Percentiles rank a stretch among this genome's conserved stretches.
phyloP scores from a whole-genome alignment of 1,139 yeast species.

The Blastobotrys illinoisensis region DNA sequence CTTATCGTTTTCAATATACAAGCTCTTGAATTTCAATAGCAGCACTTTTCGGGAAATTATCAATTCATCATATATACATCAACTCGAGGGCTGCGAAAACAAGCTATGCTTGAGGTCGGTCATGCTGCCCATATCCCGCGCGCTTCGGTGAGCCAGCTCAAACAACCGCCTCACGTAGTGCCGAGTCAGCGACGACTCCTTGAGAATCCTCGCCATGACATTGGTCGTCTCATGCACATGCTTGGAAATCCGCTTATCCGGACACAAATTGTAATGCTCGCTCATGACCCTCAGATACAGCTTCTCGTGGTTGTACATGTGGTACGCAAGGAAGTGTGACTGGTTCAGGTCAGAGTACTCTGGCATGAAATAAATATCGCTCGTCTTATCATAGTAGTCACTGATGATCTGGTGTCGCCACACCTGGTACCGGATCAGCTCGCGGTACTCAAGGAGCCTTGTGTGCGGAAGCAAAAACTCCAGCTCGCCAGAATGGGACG shows the following conservation, averaged over 20 bases:
- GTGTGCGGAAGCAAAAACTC: neutral
- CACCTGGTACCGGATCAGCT: constrained; percentile 5
- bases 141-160: neutral
- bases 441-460: neutral
- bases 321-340: neutral
- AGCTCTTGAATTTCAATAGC: too few relatives aligned
- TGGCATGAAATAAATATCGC: neutral
- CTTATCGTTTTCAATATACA: too few relatives aligned
- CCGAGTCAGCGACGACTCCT: neutral
- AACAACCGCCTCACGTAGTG: neutral
- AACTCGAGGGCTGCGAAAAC: neutral
- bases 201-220: neutral
- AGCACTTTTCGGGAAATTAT: too few relatives aligned
- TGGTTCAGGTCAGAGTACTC: neutral
- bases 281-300: neutral
- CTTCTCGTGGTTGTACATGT: neutral
- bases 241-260: neutral
- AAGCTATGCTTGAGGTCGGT: neutral
- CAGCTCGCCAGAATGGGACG: neutral
- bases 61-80: neutral
- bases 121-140: neutral
- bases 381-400: neutral
- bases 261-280: neutral
- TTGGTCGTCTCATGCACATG: neutral
- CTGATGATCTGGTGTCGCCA: neutral